Evolutionary conservation across 805 yeast genomes (phyloP), one percentile per base, ranked within the genome.

Genomic region (Aciculoconidium aculeatum): DNA sequence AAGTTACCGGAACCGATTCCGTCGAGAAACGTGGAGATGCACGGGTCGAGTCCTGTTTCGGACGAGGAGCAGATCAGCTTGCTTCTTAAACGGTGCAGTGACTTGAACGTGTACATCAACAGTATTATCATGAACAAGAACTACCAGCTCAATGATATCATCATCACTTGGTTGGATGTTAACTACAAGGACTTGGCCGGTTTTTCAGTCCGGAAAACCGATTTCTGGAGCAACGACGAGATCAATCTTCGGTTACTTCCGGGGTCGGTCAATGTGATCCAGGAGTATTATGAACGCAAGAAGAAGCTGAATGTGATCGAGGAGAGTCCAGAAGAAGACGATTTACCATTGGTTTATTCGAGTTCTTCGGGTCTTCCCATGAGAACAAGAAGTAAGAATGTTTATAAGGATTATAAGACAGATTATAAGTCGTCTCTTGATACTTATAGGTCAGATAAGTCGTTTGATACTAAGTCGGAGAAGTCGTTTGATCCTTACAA

Each of bases 1-100:
- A 46, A 45, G 16, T 40, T 71, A 17, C 76, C 75, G 11, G 68
- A 61, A 26, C 71, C 73, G 7, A 58, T 70, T n/a, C 66, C 70
- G 4, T 39, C 54, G 49, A 24, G 46, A 45, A 19, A 45, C 49
- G 9, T 38, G 35, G 35, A 41, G 23, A 44, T 31, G 21, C 15
- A 26, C 11, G 39, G 34, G 8, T 11, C 37, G n/a, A 20, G 20
- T 8, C 12, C 17, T 11, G 6, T 17, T 9, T 28, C 25, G 15
- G 29, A 29, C 11, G 40, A 36, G 25, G 39, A 32, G 11, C 44
- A 34, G 23, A 33, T 39, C 25, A 28, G 30, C 20, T 46, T 55
- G 11, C 31, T 60, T 3, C 35, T 61, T 34, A 53, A 53, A 36
- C 45, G 74, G 30, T 62, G 71, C 31, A 55, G 56, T 20, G 58